phyloP scores from a whole-genome alignment of 805 yeast species.

The Trichomonascus vanleenenianus region DNA sequence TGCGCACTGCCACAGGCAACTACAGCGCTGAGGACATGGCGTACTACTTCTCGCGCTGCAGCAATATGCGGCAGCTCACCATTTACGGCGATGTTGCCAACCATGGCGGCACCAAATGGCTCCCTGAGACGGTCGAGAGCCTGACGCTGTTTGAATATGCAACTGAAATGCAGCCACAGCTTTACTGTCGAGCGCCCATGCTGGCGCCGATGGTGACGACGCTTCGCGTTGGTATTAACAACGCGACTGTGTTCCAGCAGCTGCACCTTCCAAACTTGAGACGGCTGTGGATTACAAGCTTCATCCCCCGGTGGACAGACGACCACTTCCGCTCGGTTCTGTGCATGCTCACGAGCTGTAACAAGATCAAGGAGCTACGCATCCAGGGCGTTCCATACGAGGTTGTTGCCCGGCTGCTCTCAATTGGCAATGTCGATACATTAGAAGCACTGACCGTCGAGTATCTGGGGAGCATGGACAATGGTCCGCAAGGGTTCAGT shows the following conservation, averaged over 20 bases:
- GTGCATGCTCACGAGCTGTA: neutral
- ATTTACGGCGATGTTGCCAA: neutral
- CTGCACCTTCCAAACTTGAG: neutral
- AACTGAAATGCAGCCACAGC: neutral
- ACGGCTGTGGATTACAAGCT: neutral
- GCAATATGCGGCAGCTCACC: neutral
- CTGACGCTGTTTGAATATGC: neutral
- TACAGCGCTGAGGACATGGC: neutral
- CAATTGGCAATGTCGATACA: neutral
- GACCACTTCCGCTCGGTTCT: neutral
- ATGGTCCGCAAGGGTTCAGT: neutral
- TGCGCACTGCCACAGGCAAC: neutral
- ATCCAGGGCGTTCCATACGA: neutral
- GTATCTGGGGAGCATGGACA: neutral
- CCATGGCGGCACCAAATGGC: neutral
- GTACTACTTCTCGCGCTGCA: neutral
- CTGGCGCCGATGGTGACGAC: neutral
- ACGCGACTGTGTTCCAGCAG: neutral
- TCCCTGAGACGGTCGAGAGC: neutral
- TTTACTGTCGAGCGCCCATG: too few relatives aligned
- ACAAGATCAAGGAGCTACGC: neutral
- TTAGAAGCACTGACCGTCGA: neutral
- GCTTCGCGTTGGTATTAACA: neutral
- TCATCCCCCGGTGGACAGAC: too few relatives aligned
- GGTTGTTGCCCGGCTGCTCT: neutral